Percentiles rank a stretch among this genome's conserved stretches.
Evolutionary conservation across 768 basidiomycete species (phyloP).

Genomic region (Russula olivacea): DNA sequence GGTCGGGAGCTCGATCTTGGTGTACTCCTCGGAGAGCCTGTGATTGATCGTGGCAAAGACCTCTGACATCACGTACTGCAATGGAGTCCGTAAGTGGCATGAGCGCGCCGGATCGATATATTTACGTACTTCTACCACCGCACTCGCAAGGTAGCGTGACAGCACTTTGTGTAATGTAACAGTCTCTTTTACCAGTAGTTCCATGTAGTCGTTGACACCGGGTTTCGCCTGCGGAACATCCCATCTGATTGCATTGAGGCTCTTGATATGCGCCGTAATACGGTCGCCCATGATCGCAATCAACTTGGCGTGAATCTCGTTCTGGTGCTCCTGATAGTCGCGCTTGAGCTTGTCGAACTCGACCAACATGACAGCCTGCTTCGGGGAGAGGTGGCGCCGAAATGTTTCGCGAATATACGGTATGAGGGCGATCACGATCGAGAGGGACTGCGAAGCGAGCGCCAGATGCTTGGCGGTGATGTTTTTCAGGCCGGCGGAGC

Average conservation of each 20-base stretch:
- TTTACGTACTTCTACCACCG: constrained; percentile 72
- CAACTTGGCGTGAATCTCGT: constrained; percentile 96
- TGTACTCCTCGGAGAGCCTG: constrained; percentile 81
- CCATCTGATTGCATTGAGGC: constrained; percentile 80
- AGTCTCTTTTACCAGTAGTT: constrained; percentile 89
- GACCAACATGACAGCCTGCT: constrained; percentile 93
- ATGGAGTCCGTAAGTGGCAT: constrained; percentile 2
- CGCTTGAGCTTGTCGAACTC: constrained; percentile 99
- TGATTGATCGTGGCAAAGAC: constrained; percentile 92
- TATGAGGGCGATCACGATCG: constrained; percentile 88
- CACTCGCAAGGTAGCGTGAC: constrained; percentile 75
- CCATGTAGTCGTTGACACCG: constrained; percentile 86
- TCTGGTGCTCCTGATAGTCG: constrained; percentile 99
- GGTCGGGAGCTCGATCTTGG: constrained; percentile 72
- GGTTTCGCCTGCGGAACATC: constrained; percentile 51
- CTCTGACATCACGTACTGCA: constrained; percentile 87
- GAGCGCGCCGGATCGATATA: background rate
- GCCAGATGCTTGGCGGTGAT: constrained; percentile 98
- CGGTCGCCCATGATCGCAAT: constrained; percentile 98
- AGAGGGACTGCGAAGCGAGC: constrained; percentile 92
- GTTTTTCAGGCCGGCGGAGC: constrained; percentile 93
- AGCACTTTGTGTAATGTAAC: constrained; percentile 94
- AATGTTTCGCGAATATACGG: constrained; percentile 96
- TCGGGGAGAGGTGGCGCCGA: constrained; percentile 85
- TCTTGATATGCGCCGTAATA: constrained; percentile 74